Evolutionary conservation across 352 stramenopile species (phyloP), one percentile per base, ranked within the genome.

Genomic region (Phytophthora fragariaefolia): DNA sequence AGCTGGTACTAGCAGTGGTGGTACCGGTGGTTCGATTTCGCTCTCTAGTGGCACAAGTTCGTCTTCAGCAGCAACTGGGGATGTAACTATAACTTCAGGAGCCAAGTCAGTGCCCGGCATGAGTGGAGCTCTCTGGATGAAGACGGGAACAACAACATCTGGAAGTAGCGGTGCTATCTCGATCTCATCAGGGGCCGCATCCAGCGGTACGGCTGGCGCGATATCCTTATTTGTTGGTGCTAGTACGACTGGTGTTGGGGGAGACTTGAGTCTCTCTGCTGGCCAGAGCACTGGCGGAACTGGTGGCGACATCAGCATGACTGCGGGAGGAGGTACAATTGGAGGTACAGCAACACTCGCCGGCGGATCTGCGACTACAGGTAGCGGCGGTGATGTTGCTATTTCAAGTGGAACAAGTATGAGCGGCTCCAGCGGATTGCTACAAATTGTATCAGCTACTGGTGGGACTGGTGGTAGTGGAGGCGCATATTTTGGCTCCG

Each of bases 361-460:
- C 10, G 72, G 74, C 40, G 83, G 83, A 12, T 48, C 58, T 46
- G 80, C 77, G 4, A 76, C 63, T 27, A 75, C 73, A 55, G 69
- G 71, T 32, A 43, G 58, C 2, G 83, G 83, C 50, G 83, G 83
- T 26, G 60, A 60, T 7, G 63, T 91, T 32, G 38, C 65, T 20
- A 69, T 91, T 9, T 78, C 66, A 26, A 87, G 71, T 46, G 83
- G 83, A 18, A 60, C 55, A 24, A 77, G 65, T 49, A 61, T 50
- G 45, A 47, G 58, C 26, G 69, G 64, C 12, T 70, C 54, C 2
- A 77, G 69, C 36, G 69, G 69, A n/a, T 42, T 43, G 15, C 49
- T 73, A 42, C 49, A 61, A 58, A 65, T 77, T 43, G 27, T 26
- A 22, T 77, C 69, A 43, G 55, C 64, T 24, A 12, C 17, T 42